Evolutionary conservation across 768 basidiomycete genomes (phyloP).

Genomic region (Russula olivacea): DNA sequence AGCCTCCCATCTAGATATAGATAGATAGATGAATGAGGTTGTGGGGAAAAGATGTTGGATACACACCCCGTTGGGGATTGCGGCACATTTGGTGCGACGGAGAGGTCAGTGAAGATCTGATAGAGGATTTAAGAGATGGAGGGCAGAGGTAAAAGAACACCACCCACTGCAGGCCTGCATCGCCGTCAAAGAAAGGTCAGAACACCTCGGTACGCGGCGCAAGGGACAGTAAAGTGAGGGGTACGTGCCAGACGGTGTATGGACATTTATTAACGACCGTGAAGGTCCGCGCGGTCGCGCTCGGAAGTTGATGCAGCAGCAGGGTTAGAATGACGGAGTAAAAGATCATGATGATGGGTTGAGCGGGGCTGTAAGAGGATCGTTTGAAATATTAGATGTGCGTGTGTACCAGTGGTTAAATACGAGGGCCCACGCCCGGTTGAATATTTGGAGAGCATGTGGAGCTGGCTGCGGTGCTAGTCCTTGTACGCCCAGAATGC

Average conservation of each 20-base stretch:
- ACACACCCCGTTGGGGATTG: constrained; percentile 19
- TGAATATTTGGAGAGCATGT: background rate
- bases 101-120: constrained; percentile 23
- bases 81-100: constrained; percentile 1
- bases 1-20: constrained; percentile 24
- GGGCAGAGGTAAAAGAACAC: too few relatives aligned
- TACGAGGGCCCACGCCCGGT: background rate
- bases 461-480: background rate
- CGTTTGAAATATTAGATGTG: background rate
- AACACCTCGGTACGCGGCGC: background rate
- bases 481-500: background rate
- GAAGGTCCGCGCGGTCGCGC: constrained; percentile 12
- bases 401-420: background rate
- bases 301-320: background rate
- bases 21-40: background rate
- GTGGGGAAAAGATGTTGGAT: background rate
- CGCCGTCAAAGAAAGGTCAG: background rate
- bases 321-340: background rate
- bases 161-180: constrained; percentile 21
- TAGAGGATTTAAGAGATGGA: background rate
- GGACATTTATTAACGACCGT: constrained; percentile 21
- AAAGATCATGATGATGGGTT: background rate
- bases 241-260: constrained; percentile 21
- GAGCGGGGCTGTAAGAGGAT: background rate
- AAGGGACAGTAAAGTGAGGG: background rate